Evolutionary conservation across 371 early-diverging fungal species (phyloP).

Genomic region (Mucor irregularis): DNA sequence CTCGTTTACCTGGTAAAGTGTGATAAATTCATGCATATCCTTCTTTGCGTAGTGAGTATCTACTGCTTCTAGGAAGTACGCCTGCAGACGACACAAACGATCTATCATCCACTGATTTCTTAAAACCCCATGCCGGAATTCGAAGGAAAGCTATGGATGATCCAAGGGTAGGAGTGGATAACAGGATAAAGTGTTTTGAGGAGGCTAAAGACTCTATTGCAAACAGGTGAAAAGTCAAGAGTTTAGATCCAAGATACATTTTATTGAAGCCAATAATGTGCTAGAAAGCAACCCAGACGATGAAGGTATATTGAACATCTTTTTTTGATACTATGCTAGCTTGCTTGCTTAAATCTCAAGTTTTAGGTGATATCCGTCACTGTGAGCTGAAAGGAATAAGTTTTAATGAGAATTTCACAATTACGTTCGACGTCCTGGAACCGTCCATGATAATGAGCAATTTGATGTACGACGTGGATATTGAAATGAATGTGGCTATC

Average conservation of each 20-base stretch:
- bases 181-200: too few species aligned
- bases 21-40: too few species aligned
- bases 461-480: conserved; percentile 24
- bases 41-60: conserved; percentile 34
- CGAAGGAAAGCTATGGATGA: conserved; percentile 24
- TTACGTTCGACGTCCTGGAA: conserved; percentile 29
- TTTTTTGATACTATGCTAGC: too few species aligned
- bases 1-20: too few species aligned
- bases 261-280: conserved; percentile 13
- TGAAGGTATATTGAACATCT: neutral
- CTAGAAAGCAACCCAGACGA: conserved; percentile 1
- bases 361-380: conserved; percentile 23
- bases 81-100: conserved; percentile 24
- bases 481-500: conserved; percentile 30
- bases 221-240: conserved; percentile 22
- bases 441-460: conserved; percentile 20
- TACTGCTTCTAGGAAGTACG: conserved; percentile 28
- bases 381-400: conserved; percentile 32
- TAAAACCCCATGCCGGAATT: conserved; percentile 25
- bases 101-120: conserved; percentile 23
- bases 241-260: conserved; percentile 6
- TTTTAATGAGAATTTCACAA: conserved; percentile 19
- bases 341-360: too few species aligned
- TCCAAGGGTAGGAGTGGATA: conserved; percentile 14
- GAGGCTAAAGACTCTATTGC: too few species aligned